phyloP scores from a whole-genome alignment of 805 yeast genomes.

The Lachancea sp. region DNA sequence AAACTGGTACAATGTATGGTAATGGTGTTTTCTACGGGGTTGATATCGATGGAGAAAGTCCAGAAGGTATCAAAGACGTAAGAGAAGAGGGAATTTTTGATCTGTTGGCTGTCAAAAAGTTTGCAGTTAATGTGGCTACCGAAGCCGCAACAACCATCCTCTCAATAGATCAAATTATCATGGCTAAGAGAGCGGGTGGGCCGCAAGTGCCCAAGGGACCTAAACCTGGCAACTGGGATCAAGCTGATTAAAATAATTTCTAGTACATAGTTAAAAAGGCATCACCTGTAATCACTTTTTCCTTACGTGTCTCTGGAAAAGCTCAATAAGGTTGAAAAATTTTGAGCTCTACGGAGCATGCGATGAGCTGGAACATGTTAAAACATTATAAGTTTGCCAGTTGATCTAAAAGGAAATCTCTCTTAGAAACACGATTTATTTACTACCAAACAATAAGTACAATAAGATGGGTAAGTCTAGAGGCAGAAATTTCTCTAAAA shows the following conservation, averaged over 20 bases:
- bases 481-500: slow-evolving; percentile 37
- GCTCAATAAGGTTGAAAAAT: slow-evolving; percentile 2
- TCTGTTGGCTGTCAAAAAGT: slow-evolving; percentile 68
- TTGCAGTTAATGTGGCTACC: slow-evolving; percentile 88
- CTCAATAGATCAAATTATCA: slow-evolving; percentile 93
- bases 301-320: background rate
- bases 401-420: background rate
- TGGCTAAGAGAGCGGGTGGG: slow-evolving; percentile 99
- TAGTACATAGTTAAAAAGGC: slow-evolving; percentile 2
- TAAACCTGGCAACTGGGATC: slow-evolving; percentile 94
- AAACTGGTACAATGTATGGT: slow-evolving; percentile 3
- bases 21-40: slow-evolving; percentile 47
- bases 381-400: background rate
- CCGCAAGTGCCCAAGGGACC: slow-evolving; percentile 84
- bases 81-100: slow-evolving; percentile 67
- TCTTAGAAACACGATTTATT: too few relatives aligned
- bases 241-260: slow-evolving; percentile 55
- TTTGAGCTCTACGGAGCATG: slow-evolving; percentile 10
- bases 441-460: too few relatives aligned
- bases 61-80: slow-evolving; percentile 67
- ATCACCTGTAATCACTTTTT: slow-evolving; percentile 1
- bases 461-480: slow-evolving; percentile 30
- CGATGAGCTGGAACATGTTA: slow-evolving; percentile 17
- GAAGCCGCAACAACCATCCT: slow-evolving; percentile 90
- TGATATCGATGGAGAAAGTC: slow-evolving; percentile 71